Evolutionary conservation across 257 asterid species (phyloP), one percentile per base, ranked within the genome.

Genomic region (Gentiana macrophylla): DNA sequence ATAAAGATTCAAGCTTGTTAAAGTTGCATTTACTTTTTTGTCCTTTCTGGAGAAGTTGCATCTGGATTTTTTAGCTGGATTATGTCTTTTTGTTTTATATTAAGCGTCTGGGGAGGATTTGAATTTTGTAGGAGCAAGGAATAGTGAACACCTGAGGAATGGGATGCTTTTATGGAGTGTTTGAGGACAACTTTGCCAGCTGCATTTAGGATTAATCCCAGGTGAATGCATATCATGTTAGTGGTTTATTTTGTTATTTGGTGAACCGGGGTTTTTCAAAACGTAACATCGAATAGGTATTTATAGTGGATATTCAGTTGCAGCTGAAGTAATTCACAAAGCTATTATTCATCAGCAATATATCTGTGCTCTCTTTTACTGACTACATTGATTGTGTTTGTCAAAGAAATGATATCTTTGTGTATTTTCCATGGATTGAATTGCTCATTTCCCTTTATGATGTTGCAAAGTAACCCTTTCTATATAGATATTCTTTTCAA

Each of bases 171-270:
- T 52, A 77, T 79, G 9, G 80, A 72, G 24, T 80, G 57, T 68
- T 76, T 90, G 11, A 68, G 84, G 67, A 75, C 70, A 53, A 89
- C 94, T 50, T 70, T 90, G 47, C 97, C 97, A 41, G 88, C 96
- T 65, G 97, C 97, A 71, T 90, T 90, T 76, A 82, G 97, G 61
- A 79, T 90, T 60, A 90, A 90, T 66, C 79, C 97, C 67, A 90
- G 97, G 97, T 89, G 46, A 53, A 41, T 2, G 24, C 13, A 38
- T 8, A 11, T 13, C 32, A 8, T 6, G 24, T 15, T 15, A 15
- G 24, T 15, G 24, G 24, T 15, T 15, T 15, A 15, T 15, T 15
- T 15, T 15, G 24, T 15, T 15, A 15, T 15, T 15, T 15, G 24
- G 24, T 15, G 24, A 15, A 15, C 24, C 24, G 24, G 24, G 38